These are phyloP conservation scores for Myxozyma melibiosi DNA, from an alignment of 805 yeast species.

Conservation along the genomic window DNA sequence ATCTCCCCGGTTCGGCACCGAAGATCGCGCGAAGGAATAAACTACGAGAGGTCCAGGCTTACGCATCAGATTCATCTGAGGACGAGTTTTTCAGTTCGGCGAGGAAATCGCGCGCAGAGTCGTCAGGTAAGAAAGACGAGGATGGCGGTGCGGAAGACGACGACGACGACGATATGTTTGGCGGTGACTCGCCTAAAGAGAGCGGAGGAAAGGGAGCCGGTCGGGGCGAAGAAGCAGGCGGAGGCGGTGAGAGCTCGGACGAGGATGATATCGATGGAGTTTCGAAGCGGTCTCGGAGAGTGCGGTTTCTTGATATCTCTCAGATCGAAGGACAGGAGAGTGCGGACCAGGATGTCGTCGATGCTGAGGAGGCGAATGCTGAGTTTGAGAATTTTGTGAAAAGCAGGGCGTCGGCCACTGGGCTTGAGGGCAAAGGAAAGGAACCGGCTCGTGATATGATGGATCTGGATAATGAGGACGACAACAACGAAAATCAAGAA, in stretches of 20 bases:
- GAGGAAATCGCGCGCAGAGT: slow-evolving; percentile 4
- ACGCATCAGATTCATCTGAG: slow-evolving; percentile 35
- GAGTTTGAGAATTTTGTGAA: slow-evolving; percentile 30
- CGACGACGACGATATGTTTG: slow-evolving; percentile 41
- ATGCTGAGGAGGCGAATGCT: slow-evolving; percentile 11
- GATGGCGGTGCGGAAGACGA: slow-evolving; percentile 36
- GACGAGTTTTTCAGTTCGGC: slow-evolving; percentile 26
- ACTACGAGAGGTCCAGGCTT: slow-evolving; percentile 26
- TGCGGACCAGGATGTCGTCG: slow-evolving; percentile 13
- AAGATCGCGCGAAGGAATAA: slow-evolving; percentile 17
- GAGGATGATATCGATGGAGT: slow-evolving; percentile 38
- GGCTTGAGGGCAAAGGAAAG: slow-evolving; percentile 28
- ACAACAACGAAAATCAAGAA: slow-evolving; percentile 16
- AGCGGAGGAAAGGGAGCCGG: not conserved
- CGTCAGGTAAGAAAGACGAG: slow-evolving; percentile 22
- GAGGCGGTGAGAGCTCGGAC: slow-evolving; percentile 27
- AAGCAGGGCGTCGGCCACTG: slow-evolving; percentile 17
- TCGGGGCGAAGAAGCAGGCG: slow-evolving; percentile 34
- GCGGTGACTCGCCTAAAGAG: slow-evolving; percentile 1
- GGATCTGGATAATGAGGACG: not conserved
- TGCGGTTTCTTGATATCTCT: slow-evolving; percentile 43
- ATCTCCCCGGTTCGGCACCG: slow-evolving; percentile 26
- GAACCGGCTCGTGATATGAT: slow-evolving; percentile 26
- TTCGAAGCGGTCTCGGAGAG: slow-evolving; percentile 32
- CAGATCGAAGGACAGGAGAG: slow-evolving; percentile 43